A percentile compares a stretch with the other conserved stretches of the same genome.
These are phyloP conservation scores for Fraxinus ornus DNA, from an alignment of 305 asterid genomes.

Conservation along the genomic window DNA sequence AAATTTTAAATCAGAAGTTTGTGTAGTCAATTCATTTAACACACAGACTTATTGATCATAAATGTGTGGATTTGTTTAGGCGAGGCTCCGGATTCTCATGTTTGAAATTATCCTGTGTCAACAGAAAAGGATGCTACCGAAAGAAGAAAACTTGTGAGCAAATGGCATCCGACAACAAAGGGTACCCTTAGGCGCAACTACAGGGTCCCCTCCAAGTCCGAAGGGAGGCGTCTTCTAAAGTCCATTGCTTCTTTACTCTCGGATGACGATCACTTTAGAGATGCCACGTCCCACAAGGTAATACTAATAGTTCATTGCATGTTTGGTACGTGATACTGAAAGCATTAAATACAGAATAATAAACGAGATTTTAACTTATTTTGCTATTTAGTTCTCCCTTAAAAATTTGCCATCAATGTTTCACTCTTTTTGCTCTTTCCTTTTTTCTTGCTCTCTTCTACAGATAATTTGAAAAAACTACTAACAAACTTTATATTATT, in stretches of 20 bases:
- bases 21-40: neutral
- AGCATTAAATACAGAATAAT: neutral
- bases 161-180: conserved; percentile 98
- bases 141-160: conserved; percentile 78
- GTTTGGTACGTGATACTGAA: neutral
- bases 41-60: neutral
- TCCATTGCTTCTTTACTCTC: conserved; percentile 81
- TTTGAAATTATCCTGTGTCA: conserved; percentile 13
- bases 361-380: neutral
- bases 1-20: neutral
- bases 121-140: conserved; percentile 85
- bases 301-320: neutral
- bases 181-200: conserved; percentile 90
- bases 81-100: neutral
- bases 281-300: conserved; percentile 98
- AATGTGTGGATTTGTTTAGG: neutral
- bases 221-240: conserved; percentile 78
- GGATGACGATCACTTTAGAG: conserved; percentile 89
- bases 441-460: neutral
- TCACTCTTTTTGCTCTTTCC: neutral
- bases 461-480: neutral
- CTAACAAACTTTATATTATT: conserved; percentile 4
- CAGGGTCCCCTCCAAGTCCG: conserved; percentile 74
- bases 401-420: neutral
- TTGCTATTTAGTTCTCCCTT: neutral